Base-by-base conservation (phyloP, 345 rosid genomes). In the Eucalyptus pauciflora region DNA sequence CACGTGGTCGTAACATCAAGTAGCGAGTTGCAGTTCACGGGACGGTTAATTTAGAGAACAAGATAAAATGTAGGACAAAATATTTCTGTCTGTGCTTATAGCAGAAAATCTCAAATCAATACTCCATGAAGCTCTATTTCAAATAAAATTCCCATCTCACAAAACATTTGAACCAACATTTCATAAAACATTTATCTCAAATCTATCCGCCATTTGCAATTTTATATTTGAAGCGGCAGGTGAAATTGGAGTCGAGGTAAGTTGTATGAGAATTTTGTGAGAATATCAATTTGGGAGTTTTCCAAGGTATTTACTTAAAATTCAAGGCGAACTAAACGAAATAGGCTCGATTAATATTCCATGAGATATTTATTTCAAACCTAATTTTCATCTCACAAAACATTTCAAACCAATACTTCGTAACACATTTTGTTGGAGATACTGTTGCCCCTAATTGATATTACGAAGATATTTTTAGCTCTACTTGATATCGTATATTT, bases 201-300 rank as follows among this genome's bases (percentile, higher is more conserved):
- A 62, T 29, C 17, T 62, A 29, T 10, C 41, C 2, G 3, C 1
- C 9, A 1, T 67, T 67, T 64, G 18, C 3, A 64, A 9, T n/a
- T 62, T n/a, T 2, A 3, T 18, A n/a, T n/a, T n/a, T n/a, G n/a
- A n/a, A 64, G 50, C 1, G 1, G 11, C 2, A 18, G 41, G 22
- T 5, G 41, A 13, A 6, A 13, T 29, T 50, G n/a, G n/a, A 27
- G n/a, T 11, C 2, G 0, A 0, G 2, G 50, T 49, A 49, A 49
- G 1, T 12, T 49, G 50, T 49, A 0, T 49, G 14, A 49, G 50
- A 49, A 49, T 12, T 49, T 49, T 12, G 50, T 56, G 13, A 11
- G 13, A 56, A 56, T 4, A 5, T 56, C 62, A 3, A 5, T 58
- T 58, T 25, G 13, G 12, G 67, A 58, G 27, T 58, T 24, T 58